Conservation (phyloP, 768 basidiomycete genomes). For the Kwoniella dendrophila region DNA sequence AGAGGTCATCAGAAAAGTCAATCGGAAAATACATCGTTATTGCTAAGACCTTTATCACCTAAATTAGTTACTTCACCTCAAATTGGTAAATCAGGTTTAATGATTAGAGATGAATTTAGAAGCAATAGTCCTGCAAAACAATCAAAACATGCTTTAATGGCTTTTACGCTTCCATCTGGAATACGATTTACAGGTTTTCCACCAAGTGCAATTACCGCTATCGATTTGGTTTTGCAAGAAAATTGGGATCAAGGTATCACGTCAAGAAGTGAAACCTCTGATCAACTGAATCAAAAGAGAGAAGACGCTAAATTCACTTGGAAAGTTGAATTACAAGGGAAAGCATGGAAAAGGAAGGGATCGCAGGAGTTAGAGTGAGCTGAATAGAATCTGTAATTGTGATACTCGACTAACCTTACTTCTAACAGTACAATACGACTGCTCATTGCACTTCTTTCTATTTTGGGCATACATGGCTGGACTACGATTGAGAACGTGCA, state of each 20-base stretch:
- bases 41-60: constrained; percentile 23
- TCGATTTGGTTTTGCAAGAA: constrained; percentile 26
- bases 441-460: constrained; percentile 34
- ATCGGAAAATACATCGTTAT: constrained; percentile 8
- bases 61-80: constrained; percentile 46
- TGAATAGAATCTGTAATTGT: not conserved
- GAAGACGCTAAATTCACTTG: constrained; percentile 26
- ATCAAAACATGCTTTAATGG: constrained; percentile 34
- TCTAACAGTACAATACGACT: constrained; percentile 38
- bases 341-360: constrained; percentile 44
- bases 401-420: not conserved
- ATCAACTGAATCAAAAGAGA: constrained; percentile 5
- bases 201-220: constrained; percentile 20
- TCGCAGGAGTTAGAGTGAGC: constrained; percentile 45
- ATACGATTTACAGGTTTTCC: constrained; percentile 42
- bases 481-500: constrained; percentile 30
- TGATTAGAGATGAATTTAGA: constrained; percentile 42
- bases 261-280: constrained; percentile 21
- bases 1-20: constrained; percentile 10
- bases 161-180: constrained; percentile 16
- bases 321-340: constrained; percentile 37
- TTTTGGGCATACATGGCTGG: constrained; percentile 43
- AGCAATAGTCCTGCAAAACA: constrained; percentile 2
- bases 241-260: constrained; percentile 29
- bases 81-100: constrained; percentile 26